Base-by-base conservation (phyloP, 2,329 filamentous ascomycete genomes). In the Fusarium sp. region DNA sequence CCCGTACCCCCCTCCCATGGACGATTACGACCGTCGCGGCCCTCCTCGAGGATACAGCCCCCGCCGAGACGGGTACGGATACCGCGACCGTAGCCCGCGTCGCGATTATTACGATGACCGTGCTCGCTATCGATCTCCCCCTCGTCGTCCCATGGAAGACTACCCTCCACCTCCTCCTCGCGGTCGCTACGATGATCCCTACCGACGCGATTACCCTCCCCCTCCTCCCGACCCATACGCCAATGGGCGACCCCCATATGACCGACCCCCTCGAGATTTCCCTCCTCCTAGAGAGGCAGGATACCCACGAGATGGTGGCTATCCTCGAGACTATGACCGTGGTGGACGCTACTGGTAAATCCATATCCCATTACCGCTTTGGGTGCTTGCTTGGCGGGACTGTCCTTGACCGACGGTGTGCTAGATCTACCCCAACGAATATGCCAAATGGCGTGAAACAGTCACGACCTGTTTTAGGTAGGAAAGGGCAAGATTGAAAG, bases 81-180 rank as follows among this genome's bases (percentile, higher is more conserved):
- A 97, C 81, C 94, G 95, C 78, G 93, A 97, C 77, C 90, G 94
- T 75, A 95, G 93, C 76, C 91, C 91, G 60, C 91, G 91, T 64
- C 91, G 93, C 73, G 92, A 95, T 65, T 97, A 97, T 82, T 97
- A 98, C 81, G 91, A 93, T 48, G 93, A 95, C 69, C 89, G 91
- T 77, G 89, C 92, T 74, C 88, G 91, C 51, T 94, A 94, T 76
- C 91, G 93, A 61, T 93, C 93, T 59, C 93, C 93, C 65, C 91
- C 92, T 45, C 91, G 92, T 71, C 90, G 91, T 23, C 90, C 91
- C 45, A 85, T 92, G 69, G 91, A 94, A 66, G 94, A 97, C 76
- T 96, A 97, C 65, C 82, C 82, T 73, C 89, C 89, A 55, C 89
- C 89, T 70, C 89, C 89, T 57, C 89, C 89, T 69, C 88, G 91